Conservation (phyloP, 2,329 filamentous ascomycete genomes). For the Chrysosporium queenslandicum region DNA sequence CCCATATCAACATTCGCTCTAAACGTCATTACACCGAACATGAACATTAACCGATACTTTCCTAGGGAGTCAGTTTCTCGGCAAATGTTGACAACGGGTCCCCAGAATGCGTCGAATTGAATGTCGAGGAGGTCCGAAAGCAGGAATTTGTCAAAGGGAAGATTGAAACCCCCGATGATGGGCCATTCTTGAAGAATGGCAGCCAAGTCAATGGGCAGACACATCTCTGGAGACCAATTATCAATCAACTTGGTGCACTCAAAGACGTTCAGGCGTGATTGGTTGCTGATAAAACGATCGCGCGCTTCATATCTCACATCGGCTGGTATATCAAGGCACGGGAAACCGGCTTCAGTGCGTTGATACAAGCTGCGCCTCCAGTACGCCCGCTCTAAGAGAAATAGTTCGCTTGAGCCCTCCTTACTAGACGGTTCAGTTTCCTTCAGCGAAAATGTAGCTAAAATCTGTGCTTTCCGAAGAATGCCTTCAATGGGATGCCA, state of each 20-base stretch:
- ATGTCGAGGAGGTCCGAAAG: conserved; percentile 14
- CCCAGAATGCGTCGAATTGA: conserved; percentile 8
- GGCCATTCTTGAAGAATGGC: conserved; percentile 11
- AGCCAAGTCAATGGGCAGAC: conserved; percentile 5
- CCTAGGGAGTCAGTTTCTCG: conserved; percentile 10
- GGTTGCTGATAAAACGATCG: conserved; percentile 4
- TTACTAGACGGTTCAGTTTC: background rate
- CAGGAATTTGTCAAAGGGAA: conserved; percentile 13
- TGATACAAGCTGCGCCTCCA: conserved; percentile 11
- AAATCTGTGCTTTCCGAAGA: conserved; percentile 1
- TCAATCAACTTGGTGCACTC: conserved; percentile 9
- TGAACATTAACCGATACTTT: conserved; percentile 25
- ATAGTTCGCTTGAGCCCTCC: background rate
- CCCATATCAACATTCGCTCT: conserved; percentile 19
- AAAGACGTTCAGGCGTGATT: conserved; percentile 12
- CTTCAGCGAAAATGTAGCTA: conserved; percentile 9
- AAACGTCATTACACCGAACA: conserved; percentile 24
- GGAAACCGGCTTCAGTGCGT: conserved; percentile 9
- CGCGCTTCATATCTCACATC: conserved; percentile 11
- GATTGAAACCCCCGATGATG: conserved; percentile 12
- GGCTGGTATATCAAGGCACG: background rate
- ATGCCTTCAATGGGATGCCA: conserved; percentile 15
- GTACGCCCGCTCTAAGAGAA: conserved; percentile 12
- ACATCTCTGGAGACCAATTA: conserved; percentile 10
- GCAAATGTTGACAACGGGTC: conserved; percentile 15